Evolutionary conservation across 371 early-diverging fungal species (phyloP), one percentile per base, ranked within the genome.

Genomic region (Umbelopsis sp.): DNA sequence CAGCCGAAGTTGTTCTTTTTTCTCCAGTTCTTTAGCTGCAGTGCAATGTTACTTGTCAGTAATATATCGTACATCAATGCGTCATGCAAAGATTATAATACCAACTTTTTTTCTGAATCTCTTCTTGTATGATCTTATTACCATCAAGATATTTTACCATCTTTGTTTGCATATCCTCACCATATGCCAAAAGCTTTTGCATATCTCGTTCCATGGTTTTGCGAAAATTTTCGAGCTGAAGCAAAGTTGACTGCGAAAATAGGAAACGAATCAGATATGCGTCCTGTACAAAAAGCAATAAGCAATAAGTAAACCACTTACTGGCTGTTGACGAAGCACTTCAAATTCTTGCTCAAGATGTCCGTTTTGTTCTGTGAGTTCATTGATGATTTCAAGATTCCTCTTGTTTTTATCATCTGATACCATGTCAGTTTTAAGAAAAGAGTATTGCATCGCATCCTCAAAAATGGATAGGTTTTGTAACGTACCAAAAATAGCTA

Each of bases 91-190:
- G 11, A 16, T 35, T 57, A 18, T 25, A 24, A 20, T 3, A 51
- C 57, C 4, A 57, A 57, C 57, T 37, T 35, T 57, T 57, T 29
- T 57, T 57, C 35, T 57, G 57, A 12, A 57, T 57, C 35, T 57
- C 57, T 16, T 57, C 57, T 35, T 35, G 57, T 57, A 57, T 57
- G 35, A 57, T 29, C 57, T 57, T 57, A 18, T 57, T 57, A 11
- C 57, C 57, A 35, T 57, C 57, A 4, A 57, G 32, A n/a, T 57
- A 57, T 32, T 57, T 57, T 32, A 57, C 35, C 57, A 57, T 57
- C 29, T 57, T 57, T 8, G 7, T 35, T 5, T 57, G 57, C 57
- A 57, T 57, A 18, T 57, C 57, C n/a, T 57, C 57, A 35, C 35
- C 57, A 35, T 57, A 57, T 29, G 57, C 57, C 22, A 35, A n/a